A percentile compares a stretch with the other conserved stretches of the same genome.
phyloP scores from a whole-genome alignment of 306 rosid species.

The Comarum palustre region DNA sequence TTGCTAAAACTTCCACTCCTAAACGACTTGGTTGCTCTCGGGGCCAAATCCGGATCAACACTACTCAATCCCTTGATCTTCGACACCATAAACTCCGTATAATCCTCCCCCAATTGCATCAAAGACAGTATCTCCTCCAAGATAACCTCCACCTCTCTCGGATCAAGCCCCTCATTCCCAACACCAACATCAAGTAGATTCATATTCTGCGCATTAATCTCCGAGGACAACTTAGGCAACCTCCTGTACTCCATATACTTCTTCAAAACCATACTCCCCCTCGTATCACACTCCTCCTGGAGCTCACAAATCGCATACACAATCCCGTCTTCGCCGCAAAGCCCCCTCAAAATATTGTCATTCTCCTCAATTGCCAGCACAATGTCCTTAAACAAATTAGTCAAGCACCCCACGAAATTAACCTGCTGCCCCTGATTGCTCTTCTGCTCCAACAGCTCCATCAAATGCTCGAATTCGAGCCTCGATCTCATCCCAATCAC shows the following conservation, averaged over 20 bases:
- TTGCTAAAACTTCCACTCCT: slow-evolving; percentile 86
- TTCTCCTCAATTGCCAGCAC: slow-evolving; percentile 87
- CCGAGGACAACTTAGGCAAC: slow-evolving; percentile 65
- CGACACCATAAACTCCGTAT: slow-evolving; percentile 76
- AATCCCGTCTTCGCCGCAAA: slow-evolving; percentile 94
- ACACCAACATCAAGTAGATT: slow-evolving; percentile 79
- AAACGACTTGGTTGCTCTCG: slow-evolving; percentile 83
- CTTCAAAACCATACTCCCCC: slow-evolving; percentile 78
- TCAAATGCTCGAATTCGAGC: slow-evolving; percentile 70
- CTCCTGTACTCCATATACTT: slow-evolving; percentile 90
- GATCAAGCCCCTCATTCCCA: slow-evolving; percentile 77
- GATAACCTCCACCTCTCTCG: slow-evolving; percentile 74
- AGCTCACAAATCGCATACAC: slow-evolving; percentile 93
- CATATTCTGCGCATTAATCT: slow-evolving; percentile 75
- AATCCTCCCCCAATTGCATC: slow-evolving; percentile 94
- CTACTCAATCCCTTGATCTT: slow-evolving; percentile 78
- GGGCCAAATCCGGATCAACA: slow-evolving; percentile 72
- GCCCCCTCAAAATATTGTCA: slow-evolving; percentile 64
- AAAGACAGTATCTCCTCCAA: slow-evolving; percentile 80
- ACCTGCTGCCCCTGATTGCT: slow-evolving; percentile 18
- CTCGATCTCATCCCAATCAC: slow-evolving; percentile 88
- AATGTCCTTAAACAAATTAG: slow-evolving; percentile 84
- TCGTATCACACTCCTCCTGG: slow-evolving; percentile 89
- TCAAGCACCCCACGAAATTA: slow-evolving; percentile 73
- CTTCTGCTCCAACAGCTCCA: slow-evolving; percentile 66